Percentiles rank a stretch among this genome's conserved stretches.
These are phyloP conservation scores for Grosmannia penicillata DNA, from an alignment of 2,329 filamentous ascomycete genomes.

Conservation along the genomic window DNA sequence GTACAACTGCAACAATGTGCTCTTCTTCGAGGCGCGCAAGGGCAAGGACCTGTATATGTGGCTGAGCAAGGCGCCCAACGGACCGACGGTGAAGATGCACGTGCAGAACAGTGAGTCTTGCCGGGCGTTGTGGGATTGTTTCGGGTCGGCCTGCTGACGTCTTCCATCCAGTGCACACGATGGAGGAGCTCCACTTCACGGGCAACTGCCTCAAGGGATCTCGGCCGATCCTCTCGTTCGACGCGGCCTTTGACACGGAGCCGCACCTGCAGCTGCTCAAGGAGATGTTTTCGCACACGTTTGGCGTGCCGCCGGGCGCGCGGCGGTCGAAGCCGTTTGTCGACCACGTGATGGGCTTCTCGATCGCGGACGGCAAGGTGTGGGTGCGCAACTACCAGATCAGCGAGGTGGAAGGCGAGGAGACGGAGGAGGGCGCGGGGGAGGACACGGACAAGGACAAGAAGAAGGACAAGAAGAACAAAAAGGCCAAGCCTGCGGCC, in stretches of 20 bases:
- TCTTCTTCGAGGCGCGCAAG: slow-evolving; percentile 94
- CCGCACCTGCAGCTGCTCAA: slow-evolving; percentile 74
- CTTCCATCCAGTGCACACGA: slow-evolving; percentile 88
- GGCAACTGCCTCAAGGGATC: slow-evolving; percentile 95
- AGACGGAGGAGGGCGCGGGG: slow-evolving; percentile 34
- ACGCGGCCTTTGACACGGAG: slow-evolving; percentile 67
- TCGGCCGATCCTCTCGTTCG: slow-evolving; percentile 81
- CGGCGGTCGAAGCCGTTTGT: slow-evolving; percentile 90
- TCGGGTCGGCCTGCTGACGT: no score
- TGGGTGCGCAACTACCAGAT: slow-evolving; percentile 96
- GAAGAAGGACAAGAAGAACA: slow-evolving; percentile 28
- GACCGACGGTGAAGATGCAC: slow-evolving; percentile 47
- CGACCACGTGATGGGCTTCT: slow-evolving; percentile 90
- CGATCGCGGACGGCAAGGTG: slow-evolving; percentile 80
- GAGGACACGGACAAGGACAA: slow-evolving; percentile 18
- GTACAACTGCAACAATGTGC: slow-evolving; percentile 77
- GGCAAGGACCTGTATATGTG: slow-evolving; percentile 89
- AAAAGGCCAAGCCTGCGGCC: slow-evolving; percentile 9
- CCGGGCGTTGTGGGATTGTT: no score
- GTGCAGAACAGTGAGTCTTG: slow-evolving; percentile 55
- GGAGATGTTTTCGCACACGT: slow-evolving; percentile 78
- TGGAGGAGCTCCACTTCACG: slow-evolving; percentile 92
- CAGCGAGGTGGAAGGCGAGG: slow-evolving; percentile 67
- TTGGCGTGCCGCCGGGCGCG: slow-evolving; percentile 80
- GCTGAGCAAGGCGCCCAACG: slow-evolving; percentile 82